phyloP scores from a whole-genome alignment of 371 early-diverging fungal genomes.

The Mucor piriformis region DNA sequence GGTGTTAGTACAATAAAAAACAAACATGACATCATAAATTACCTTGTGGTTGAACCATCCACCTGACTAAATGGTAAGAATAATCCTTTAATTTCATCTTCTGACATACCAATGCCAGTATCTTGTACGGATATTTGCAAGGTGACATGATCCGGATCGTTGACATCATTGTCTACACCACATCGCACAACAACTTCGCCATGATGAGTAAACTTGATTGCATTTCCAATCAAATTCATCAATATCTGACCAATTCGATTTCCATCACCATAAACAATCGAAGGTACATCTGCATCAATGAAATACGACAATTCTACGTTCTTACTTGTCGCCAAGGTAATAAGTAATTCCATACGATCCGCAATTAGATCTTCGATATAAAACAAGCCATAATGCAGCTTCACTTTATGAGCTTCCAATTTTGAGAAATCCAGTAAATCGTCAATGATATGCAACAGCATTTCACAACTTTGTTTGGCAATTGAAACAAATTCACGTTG shows the following conservation, averaged over 20 bases:
- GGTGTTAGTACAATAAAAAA: neutral
- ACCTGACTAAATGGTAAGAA: slow-evolving; percentile 64
- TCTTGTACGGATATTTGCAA: slow-evolving; percentile 47
- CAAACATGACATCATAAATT: slow-evolving; percentile 2
- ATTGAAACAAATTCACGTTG: slow-evolving; percentile 65
- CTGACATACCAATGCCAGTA: slow-evolving; percentile 55
- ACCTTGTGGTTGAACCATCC: slow-evolving; percentile 59
- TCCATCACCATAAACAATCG: slow-evolving; percentile 53
- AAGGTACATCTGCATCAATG: slow-evolving; percentile 40
- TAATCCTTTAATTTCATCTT: slow-evolving; percentile 53
- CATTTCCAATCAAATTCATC: slow-evolving; percentile 51
- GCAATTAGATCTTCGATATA: slow-evolving; percentile 59
- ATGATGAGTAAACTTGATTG: slow-evolving; percentile 58
- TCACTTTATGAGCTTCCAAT: slow-evolving; percentile 65
- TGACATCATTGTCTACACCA: slow-evolving; percentile 13
- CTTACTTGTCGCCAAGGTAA: slow-evolving; percentile 55
- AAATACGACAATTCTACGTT: slow-evolving; percentile 56
- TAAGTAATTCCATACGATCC: slow-evolving; percentile 58
- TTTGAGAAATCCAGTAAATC: slow-evolving; percentile 68
- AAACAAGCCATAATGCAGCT: slow-evolving; percentile 52
- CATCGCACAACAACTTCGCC: slow-evolving; percentile 56
- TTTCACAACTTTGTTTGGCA: slow-evolving; percentile 64
- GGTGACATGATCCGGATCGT: slow-evolving; percentile 29
- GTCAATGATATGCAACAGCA: slow-evolving; percentile 63
- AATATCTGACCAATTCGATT: slow-evolving; percentile 50